Evolutionary conservation across 495 filamentous ascomycete genomes (phyloP), one percentile per base, ranked within the genome.

Genomic region (Hypomontagnella submonticulosa): DNA sequence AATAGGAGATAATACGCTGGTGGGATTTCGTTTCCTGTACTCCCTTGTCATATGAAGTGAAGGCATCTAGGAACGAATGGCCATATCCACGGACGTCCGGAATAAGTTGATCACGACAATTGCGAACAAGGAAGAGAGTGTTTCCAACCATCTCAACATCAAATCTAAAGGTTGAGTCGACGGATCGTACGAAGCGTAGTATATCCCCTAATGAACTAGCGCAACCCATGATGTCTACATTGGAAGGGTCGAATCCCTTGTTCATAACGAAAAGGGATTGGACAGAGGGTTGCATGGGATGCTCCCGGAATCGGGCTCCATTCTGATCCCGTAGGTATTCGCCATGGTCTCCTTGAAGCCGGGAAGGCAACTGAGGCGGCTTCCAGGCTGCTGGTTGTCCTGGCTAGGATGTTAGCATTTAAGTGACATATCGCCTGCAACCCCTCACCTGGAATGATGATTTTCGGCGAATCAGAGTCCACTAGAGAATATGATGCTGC

Each of bases 71-170:
- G 69, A 91, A 91, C 0, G 84, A 81, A 69, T 89, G 86, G 6
- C 88, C 88, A 67, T 79, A 90, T 0, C 88, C 89, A 4, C 55
- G 53, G 3, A 90, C 74, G 48, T 77, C 78, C 2, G 72, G 65
- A 27, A 90, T 87, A 4, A 76, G 12, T 44, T 82, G 76, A 0
- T 69, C 82, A 0, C 87, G 86, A 1, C 78, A 80, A 50, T 84
- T 87, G 19, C 88, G 83, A 34, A 87, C 67, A 44, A 91, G 81
- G 69, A 91, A 87, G 11, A 89, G 78, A 0, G 87, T 89, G 23
- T 82, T 77, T 8, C 84, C 85, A 36, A 90, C 64, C 4, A 79
- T 79, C 40, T 91, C 85, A 20, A 88, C 79, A 16, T 84, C 69
- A 53, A 90, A 84, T 3, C 88, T 79, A 67, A 89, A 91, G 0